Base-by-base conservation (phyloP, 331 rosid genomes). In the Rosa hybrid region DNA sequence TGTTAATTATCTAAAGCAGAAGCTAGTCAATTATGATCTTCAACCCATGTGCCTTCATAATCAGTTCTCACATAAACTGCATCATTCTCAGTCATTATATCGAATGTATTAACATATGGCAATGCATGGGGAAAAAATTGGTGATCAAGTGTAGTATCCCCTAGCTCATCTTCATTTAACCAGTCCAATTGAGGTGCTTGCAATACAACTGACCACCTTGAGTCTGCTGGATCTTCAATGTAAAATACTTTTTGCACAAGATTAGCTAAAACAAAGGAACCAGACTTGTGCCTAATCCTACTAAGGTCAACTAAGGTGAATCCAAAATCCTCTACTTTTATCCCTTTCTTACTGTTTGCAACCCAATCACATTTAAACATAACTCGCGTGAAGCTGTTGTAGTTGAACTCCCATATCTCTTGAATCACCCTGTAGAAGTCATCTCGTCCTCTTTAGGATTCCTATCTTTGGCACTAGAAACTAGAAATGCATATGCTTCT, bases 361-460 rank as follows among this genome's bases (percentile, higher is more conserved):
- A 70, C 74, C 17, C 74, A 45, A 44, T 70, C 50, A n/a, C 27
- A 21, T 18, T 44, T 70, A n/a, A 70, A 70, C 25, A 30, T 17
- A 21, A 39, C 20, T 2, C 38, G 3, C 38, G 38, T 34, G 38
- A 34, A 34, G 12, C 8, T 67, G 12, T 23, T 67, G 8, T 25
- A 67, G 16, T 44, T 68, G 5, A 68, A 0, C 41, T 68, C 72
- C 48, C 72, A 70, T 8, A 69, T 69, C 51, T 42, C 53, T 42
- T 69, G 74, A 42, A 69, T 69, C 50, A 69, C 74, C 27, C 30
- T 11, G 4, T 69, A 69, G 27, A 69, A 38, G 72, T 34, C 72
- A 68, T 68, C 12, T 68, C 27, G 1, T 12, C 25, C 2, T 56
- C 25, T 5, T 17, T n/a, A 56, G 8, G 63, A 56, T 56, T 56